phyloP scores from a whole-genome alignment of 1,284 basidiomycete genomes.

The Papiliotrema fonsecae region DNA sequence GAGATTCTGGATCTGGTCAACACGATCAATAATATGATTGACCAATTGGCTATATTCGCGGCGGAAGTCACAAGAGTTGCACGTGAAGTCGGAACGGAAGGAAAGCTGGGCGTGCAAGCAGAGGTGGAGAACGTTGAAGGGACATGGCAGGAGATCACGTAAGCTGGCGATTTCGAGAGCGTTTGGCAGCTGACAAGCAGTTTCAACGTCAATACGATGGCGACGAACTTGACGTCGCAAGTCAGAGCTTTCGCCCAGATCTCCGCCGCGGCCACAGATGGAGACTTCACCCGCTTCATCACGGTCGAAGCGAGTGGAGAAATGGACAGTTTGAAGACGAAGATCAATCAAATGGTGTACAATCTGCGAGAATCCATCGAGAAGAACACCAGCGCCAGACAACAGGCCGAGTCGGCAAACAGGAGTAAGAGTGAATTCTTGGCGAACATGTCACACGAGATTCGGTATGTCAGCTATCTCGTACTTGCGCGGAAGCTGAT shows the following conservation, averaged over 20 bases:
- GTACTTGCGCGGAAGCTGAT: slow-evolving; percentile 1
- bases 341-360: slow-evolving; percentile 89
- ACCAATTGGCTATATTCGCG: slow-evolving; percentile 89
- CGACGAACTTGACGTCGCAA: slow-evolving; percentile 91
- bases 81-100: slow-evolving; percentile 90
- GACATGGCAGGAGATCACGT: slow-evolving; percentile 99
- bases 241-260: slow-evolving; percentile 99
- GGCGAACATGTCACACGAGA: slow-evolving; percentile 96
- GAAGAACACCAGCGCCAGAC: slow-evolving; percentile 97
- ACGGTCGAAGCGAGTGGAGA: slow-evolving; percentile 98
- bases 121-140: slow-evolving; percentile 96
- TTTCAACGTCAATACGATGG: slow-evolving; percentile 90
- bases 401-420: slow-evolving; percentile 95
- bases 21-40: slow-evolving; percentile 88
- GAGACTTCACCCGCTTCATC: slow-evolving; percentile 98
- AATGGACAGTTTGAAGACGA: slow-evolving; percentile 99
- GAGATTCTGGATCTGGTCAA: slow-evolving; percentile 86
- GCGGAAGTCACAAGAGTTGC: slow-evolving; percentile 94
- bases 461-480: slow-evolving; percentile 57
- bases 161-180: slow-evolving; percentile 45
- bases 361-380: slow-evolving; percentile 95
- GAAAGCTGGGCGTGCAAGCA: slow-evolving; percentile 94
- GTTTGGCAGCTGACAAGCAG: slow-evolving; percentile 52
- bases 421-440: slow-evolving; percentile 96
- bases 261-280: slow-evolving; percentile 96